These are phyloP conservation scores for Capsaspora owczarzaki DNA, from an alignment of 78 protist genomes.

Conservation along the genomic window DNA sequence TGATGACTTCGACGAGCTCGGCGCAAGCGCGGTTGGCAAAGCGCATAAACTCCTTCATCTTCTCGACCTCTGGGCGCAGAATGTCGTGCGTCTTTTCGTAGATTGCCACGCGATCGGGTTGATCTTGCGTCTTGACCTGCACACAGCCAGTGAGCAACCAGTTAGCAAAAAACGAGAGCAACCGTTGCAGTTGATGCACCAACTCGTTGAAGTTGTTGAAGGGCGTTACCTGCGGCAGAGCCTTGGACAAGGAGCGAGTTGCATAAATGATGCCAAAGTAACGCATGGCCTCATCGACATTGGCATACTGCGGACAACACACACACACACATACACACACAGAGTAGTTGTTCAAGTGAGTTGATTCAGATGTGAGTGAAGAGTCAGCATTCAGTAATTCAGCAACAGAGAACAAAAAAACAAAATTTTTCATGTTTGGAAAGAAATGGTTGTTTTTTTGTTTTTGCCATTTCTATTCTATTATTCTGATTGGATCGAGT, in stretches of 20 bases:
- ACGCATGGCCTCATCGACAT: background rate
- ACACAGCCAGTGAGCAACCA: too few species aligned
- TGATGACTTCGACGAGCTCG: conserved; percentile 25
- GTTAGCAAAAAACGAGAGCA: conserved; percentile 48
- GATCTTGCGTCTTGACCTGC: conserved; percentile 46
- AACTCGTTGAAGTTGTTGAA: conserved; percentile 29
- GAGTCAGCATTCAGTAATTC: too few species aligned
- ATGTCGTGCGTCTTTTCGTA: conserved; percentile 51
- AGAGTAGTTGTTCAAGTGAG: too few species aligned
- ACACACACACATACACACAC: too few species aligned
- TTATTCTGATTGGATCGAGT: too few species aligned
- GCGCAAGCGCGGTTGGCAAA: conserved; percentile 38
- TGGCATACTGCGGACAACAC: background rate
- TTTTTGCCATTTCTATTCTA: too few species aligned
- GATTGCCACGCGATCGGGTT: conserved; percentile 45
- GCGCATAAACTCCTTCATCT: conserved; percentile 47
- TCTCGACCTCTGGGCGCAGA: conserved; percentile 51
- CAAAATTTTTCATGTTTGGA: too few species aligned
- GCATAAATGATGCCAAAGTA: background rate
- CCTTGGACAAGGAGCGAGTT: background rate
- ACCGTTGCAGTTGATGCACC: conserved; percentile 57
- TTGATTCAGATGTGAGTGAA: too few species aligned
- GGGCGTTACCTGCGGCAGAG: background rate
- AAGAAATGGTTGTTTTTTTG: too few species aligned
- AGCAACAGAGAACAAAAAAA: too few species aligned